Evolutionary conservation across 2,329 filamentous ascomycete genomes (phyloP), one percentile per base, ranked within the genome.

Genomic region (Sporothrix globosa): DNA sequence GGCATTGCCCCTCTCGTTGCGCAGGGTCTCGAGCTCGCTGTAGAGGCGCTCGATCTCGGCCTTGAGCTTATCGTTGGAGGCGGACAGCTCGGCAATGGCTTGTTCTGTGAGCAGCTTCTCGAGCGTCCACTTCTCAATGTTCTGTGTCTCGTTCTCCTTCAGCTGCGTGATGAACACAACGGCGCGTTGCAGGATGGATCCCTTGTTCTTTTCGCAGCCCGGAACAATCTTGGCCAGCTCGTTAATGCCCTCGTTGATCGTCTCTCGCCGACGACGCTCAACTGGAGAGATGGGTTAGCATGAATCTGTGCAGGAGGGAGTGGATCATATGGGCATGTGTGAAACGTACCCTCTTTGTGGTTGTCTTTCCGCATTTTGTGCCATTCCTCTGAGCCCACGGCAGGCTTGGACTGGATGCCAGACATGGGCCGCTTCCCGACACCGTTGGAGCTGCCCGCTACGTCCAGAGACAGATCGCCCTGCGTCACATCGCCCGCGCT

Each of bases 171-270:
- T 98, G 82, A 97, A 98, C 74, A 93, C 90, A 11, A 97, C 95
- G 0, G 96, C 93, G 46, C 95, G 92, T 78, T 96, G 92, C 50
- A 99, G 84, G 74, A 99, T 98, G 2, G 93, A 96, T 0, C 96
- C 96, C 82, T 99, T 99, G 84, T 99, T 98, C 85, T 98, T 99
- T 81, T 99, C 96, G 77, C 95, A 97, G 17, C 93, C 93, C 0
- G 96, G 96, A 0, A 99, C 96, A 74, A 99, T 97, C 83, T 97
- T 98, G 75, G 95, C 92, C 41, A 99, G 88, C 80, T 98, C 96
- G 77, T 97, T 98, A 76, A 99, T 99, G 66, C 96, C 96, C 81
- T 99, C 96, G 75, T 99, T 99, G 79, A 99, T 99, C 0, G 96
- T 97, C 81, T 99, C 96, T 73, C 96, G 92, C 58, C 96, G 93